Evolutionary conservation across 306 rosid genomes (phyloP).

Genomic region (Vicia villosa): DNA sequence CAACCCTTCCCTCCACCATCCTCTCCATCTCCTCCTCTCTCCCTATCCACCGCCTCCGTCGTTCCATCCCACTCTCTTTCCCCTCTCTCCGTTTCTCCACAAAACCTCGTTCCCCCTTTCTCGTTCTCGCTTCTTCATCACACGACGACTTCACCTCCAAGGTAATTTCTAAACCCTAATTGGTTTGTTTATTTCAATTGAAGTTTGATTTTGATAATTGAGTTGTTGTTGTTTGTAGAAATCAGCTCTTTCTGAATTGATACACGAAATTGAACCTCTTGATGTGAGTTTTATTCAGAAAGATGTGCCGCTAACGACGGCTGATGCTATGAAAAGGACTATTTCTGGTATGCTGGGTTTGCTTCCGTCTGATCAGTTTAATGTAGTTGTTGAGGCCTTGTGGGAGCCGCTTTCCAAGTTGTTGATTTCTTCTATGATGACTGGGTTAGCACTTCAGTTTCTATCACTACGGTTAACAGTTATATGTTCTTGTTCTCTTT

Average conservation of each 20-base stretch:
- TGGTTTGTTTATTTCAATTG: not conserved
- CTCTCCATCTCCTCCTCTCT: constrained; percentile 52
- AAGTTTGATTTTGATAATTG: constrained; percentile 22
- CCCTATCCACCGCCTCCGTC: constrained; percentile 41
- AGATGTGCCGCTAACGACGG: constrained; percentile 81
- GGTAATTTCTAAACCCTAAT: constrained; percentile 29
- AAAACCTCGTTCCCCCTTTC: constrained; percentile 40
- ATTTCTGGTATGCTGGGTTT: constrained; percentile 95
- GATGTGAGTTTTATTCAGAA: constrained; percentile 82
- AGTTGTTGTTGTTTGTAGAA: constrained; percentile 47
- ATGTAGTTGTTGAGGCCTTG: constrained; percentile 81
- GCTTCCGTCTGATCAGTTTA: constrained; percentile 90
- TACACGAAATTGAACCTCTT: constrained; percentile 93
- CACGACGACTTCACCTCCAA: constrained; percentile 54
- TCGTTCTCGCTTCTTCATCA: constrained; percentile 57
- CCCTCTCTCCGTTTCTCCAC: constrained; percentile 34
- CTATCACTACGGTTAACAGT: not conserved
- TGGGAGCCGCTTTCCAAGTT: constrained; percentile 93
- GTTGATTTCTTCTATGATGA: constrained; percentile 91
- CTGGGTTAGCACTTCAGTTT: constrained; percentile 54
- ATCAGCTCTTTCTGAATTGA: constrained; percentile 65
- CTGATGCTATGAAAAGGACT: constrained; percentile 95
- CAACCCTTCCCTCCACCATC: constrained; percentile 74
- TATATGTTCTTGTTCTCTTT: not conserved
- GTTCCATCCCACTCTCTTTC: constrained; percentile 13